Conservation (phyloP, 176 grass and related monocot genomes). For the Aegilops bicornis region DNA sequence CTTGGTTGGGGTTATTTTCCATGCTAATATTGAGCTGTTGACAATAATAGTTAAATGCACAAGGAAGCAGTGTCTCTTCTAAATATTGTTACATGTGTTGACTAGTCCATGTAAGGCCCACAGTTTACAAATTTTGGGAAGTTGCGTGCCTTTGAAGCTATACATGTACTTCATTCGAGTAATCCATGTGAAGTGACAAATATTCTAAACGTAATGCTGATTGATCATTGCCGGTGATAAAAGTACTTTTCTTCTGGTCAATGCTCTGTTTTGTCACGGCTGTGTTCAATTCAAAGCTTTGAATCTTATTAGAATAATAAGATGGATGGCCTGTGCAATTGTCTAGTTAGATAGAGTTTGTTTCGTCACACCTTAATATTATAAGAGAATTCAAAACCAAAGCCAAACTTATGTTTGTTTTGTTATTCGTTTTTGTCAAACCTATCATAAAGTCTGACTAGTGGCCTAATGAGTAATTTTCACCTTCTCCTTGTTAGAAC, state of each 20-base stretch:
- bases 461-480: not conserved
- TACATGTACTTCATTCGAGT: conserved; percentile 11
- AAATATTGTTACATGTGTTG: conserved; percentile 21
- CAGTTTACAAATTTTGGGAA: not conserved
- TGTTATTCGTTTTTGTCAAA: not conserved
- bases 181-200: conserved; percentile 4
- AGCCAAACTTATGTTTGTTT: not conserved
- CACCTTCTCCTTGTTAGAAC: not conserved
- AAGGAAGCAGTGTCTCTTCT: not conserved
- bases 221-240: not conserved
- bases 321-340: not conserved
- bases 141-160: not conserved
- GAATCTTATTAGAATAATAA: not conserved
- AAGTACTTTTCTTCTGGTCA: not conserved
- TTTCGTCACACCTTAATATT: not conserved
- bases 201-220: not conserved
- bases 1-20: not conserved
- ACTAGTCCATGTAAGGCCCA: not conserved
- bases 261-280: not conserved
- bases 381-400: not conserved
- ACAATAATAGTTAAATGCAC: not conserved
- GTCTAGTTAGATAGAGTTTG: not conserved
- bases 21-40: not conserved
- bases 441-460: not conserved
- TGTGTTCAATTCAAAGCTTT: not conserved